Evolutionary conservation across 148 eudicot genomes (phyloP).

Genomic region (Polygonum aviculare): DNA sequence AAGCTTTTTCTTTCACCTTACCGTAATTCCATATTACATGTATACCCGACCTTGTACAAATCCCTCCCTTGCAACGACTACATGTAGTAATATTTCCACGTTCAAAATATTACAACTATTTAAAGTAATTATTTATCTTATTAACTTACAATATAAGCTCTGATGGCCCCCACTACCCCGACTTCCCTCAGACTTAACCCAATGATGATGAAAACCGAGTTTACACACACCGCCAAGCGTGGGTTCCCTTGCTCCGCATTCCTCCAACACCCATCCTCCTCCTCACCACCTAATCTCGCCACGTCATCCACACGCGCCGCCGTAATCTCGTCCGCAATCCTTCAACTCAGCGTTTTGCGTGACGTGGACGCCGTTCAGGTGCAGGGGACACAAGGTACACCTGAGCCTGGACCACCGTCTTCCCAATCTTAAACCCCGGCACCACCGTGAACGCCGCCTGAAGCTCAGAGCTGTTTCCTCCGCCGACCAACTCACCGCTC

Average conservation of each 20-base stretch:
- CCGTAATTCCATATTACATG: background rate
- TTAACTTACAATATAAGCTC: conserved; percentile 2
- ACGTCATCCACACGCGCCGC: background rate
- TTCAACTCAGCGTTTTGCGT: background rate
- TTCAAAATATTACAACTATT: background rate
- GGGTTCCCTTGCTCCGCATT: conserved; percentile 10
- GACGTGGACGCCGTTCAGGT: background rate
- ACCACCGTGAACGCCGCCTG: conserved; percentile 65
- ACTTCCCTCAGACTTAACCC: background rate
- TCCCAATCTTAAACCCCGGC: conserved; percentile 86
- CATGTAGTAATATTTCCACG: background rate
- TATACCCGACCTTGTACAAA: background rate
- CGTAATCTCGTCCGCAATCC: no score
- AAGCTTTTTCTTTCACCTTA: background rate
- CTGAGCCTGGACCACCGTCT: conserved; percentile 67
- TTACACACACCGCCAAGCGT: conserved; percentile 8
- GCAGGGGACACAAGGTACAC: conserved; percentile 43
- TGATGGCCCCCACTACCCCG: background rate
- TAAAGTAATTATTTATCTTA: background rate
- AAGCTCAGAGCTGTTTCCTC: conserved; percentile 21
- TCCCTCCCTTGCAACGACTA: background rate
- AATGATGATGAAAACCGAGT: background rate
- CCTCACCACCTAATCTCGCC: background rate
- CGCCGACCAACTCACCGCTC: background rate
- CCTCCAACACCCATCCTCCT: conserved; percentile 1